phyloP scores from a whole-genome alignment of 345 rosid species.

The Balakata baccata region DNA sequence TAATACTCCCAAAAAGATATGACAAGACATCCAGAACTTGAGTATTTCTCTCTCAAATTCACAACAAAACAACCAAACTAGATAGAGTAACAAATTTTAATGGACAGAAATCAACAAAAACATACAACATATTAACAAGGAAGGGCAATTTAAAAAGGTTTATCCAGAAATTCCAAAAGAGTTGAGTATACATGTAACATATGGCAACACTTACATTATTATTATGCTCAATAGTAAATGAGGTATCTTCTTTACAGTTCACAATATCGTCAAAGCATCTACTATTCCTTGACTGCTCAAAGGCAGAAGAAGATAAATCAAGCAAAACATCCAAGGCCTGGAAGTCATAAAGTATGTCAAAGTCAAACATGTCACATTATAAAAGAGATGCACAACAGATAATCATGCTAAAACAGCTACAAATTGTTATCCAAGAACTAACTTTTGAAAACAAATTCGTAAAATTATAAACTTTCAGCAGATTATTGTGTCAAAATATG shows the following conservation, averaged over 20 bases:
- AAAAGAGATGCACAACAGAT: neutral
- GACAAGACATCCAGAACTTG: neutral
- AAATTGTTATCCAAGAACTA: neutral
- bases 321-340: conserved; percentile 79
- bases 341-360: conserved; percentile 11
- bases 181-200: neutral
- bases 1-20: neutral
- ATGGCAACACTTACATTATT: conserved; percentile 55
- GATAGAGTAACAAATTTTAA: neutral
- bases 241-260: conserved; percentile 30
- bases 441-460: neutral
- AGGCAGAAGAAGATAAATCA: conserved; percentile 57
- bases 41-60: too few relatives aligned
- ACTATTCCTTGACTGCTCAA: conserved; percentile 38
- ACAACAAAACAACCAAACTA: neutral
- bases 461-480: neutral
- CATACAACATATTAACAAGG: neutral
- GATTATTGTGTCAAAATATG: neutral
- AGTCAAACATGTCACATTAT: neutral
- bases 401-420: neutral
- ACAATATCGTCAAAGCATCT: conserved; percentile 17
- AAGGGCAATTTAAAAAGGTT: neutral
- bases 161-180: neutral
- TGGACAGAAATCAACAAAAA: neutral
- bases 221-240: conserved; percentile 28